Percentiles rank a stretch among this genome's conserved stretches.
Conservation (phyloP, 495 filamentous ascomycete genomes). For the Copromyces sp. region DNA sequence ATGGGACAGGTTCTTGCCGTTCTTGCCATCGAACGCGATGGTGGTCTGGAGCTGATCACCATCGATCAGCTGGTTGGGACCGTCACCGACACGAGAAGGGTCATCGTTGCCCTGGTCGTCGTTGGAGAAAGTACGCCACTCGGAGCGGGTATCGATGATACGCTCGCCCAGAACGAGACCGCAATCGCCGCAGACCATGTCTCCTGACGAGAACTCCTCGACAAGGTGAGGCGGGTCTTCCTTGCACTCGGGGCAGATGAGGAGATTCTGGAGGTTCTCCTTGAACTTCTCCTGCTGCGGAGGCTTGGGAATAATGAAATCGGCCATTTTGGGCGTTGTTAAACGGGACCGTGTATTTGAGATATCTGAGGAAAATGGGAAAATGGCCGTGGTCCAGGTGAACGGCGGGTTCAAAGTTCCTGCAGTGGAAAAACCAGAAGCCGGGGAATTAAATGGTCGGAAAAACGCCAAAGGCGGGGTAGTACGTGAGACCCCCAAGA, state of each 20-base stretch:
- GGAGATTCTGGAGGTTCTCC: conserved; percentile 66
- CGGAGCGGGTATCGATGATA: conserved; percentile 87
- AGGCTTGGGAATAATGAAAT: neutral
- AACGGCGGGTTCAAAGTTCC: neutral
- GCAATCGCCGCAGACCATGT: conserved; percentile 86
- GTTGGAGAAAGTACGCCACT: conserved; percentile 98
- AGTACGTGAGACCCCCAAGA: neutral
- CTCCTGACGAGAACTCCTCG: conserved; percentile 84
- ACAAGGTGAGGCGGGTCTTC: conserved; percentile 83
- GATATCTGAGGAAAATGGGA: neutral
- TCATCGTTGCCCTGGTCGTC: conserved; percentile 92
- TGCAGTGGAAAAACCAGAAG: neutral
- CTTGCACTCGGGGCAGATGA: conserved; percentile 84
- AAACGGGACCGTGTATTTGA: neutral
- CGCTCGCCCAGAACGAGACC: conserved; percentile 85
- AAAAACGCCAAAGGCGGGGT: neutral
- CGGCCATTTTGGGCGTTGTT: conserved; percentile 9
- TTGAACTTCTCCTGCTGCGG: conserved; percentile 19
- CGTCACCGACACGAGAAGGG: conserved; percentile 94
- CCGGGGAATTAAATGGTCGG: neutral
- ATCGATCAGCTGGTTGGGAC: conserved; percentile 73
- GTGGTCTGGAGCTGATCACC: conserved; percentile 86
- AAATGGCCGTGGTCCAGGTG: neutral
- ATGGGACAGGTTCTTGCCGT: conserved; percentile 65
- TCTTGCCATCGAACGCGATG: conserved; percentile 72